These are phyloP conservation scores for Chlorencoelia australis DNA, from an alignment of 2,329 filamentous ascomycete genomes.

Conservation along the genomic window DNA sequence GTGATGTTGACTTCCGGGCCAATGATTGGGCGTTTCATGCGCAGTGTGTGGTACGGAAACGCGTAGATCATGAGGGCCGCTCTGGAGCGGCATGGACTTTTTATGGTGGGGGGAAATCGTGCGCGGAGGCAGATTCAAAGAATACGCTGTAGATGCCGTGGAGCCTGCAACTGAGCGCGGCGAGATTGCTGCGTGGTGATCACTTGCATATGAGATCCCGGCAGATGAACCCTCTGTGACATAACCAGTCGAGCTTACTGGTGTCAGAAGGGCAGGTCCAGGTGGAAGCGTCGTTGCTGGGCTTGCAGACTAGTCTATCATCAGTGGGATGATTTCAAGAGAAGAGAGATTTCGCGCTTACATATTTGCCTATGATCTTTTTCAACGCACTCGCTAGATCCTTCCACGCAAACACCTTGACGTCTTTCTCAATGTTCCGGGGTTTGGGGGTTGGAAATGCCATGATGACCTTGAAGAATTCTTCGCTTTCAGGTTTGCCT, in stretches of 20 bases:
- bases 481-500: conserved; percentile 81
- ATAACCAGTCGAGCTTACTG: conserved; percentile 26
- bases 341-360: conserved; percentile 13
- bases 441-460: conserved; percentile 91
- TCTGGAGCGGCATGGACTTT: conserved; percentile 18
- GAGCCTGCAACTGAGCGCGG: conserved; percentile 25
- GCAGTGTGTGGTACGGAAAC: conserved; percentile 18
- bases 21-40: conserved; percentile 20
- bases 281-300: conserved; percentile 26
- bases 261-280: conserved; percentile 22
- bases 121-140: conserved; percentile 17
- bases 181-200: conserved; percentile 25
- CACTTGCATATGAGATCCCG: conserved; percentile 19
- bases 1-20: conserved; percentile 22
- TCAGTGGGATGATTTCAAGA: conserved; percentile 1
- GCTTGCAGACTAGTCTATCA: conserved; percentile 24
- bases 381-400: conserved; percentile 77
- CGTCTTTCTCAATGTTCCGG: conserved; percentile 96
- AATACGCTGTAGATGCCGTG: conserved; percentile 20
- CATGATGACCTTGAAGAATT: conserved; percentile 99
- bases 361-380: conserved; percentile 97
- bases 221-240: conserved; percentile 21
- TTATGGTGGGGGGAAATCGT: conserved; percentile 22
- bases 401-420: conserved; percentile 98
- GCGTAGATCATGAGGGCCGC: conserved; percentile 24